Conservation (phyloP, 2,329 filamentous ascomycete species). For the Periconia macrospinosa region DNA sequence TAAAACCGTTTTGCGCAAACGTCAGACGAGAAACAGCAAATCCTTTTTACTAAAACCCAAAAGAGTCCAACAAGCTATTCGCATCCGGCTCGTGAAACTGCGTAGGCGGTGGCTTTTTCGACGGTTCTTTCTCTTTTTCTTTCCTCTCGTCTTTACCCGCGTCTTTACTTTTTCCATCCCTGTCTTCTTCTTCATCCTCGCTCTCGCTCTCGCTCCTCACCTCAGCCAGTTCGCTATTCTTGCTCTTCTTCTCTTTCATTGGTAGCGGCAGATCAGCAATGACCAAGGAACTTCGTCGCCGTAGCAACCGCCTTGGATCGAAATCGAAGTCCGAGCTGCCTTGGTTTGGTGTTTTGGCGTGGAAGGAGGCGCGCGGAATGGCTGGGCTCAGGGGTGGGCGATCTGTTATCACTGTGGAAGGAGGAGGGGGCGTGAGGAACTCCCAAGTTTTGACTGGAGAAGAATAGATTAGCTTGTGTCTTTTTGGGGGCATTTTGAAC, state of each 20-base stretch:
- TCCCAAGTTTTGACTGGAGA: constrained; percentile 74
- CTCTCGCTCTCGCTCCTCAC: constrained; percentile 21
- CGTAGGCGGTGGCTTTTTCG: constrained; percentile 66
- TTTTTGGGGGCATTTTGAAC: background rate
- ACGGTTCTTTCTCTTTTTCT: constrained; percentile 41
- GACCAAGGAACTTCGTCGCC: constrained; percentile 74
- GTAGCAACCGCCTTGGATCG: constrained; percentile 69
- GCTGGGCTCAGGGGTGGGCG: constrained; percentile 28
- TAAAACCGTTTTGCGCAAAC: too few species aligned
- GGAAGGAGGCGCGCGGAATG: constrained; percentile 27
- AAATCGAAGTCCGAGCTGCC: constrained; percentile 37
- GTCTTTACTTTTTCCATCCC: constrained; percentile 20
- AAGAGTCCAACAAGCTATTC: constrained; percentile 84
- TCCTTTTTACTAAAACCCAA: constrained; percentile 71
- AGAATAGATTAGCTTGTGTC: constrained; percentile 9
- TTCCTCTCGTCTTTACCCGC: constrained; percentile 15
- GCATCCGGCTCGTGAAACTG: constrained; percentile 92
- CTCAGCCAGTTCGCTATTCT: constrained; percentile 16
- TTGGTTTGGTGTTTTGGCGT: constrained; percentile 19
- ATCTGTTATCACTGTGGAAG: constrained; percentile 1
- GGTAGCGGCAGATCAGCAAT: constrained; percentile 72
- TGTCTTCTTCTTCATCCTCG: constrained; percentile 42
- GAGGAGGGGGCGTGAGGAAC: constrained; percentile 60
- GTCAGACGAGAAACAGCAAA: background rate
- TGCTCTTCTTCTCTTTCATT: constrained; percentile 23